phyloP scores from a whole-genome alignment of 192 early-diverging fungal genomes.

The Backusella luteola region DNA sequence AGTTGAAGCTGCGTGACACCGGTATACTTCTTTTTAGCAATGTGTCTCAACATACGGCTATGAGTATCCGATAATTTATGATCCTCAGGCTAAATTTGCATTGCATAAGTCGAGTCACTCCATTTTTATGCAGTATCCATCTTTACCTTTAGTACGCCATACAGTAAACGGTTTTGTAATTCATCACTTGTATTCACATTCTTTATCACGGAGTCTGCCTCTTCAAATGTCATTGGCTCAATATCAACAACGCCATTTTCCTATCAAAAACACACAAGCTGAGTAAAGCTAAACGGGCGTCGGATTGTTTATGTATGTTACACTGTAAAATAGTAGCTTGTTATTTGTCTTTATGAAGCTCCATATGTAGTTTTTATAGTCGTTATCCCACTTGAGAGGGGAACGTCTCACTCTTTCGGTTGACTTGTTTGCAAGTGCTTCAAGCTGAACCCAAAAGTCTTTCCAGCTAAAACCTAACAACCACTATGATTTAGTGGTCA shows the following conservation, averaged over 20 bases:
- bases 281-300: background rate
- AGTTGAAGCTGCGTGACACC: background rate
- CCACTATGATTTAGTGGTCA: background rate
- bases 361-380: background rate
- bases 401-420: background rate
- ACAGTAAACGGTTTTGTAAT: background rate
- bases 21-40: background rate
- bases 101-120: background rate
- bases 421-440: background rate
- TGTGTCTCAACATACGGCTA: background rate
- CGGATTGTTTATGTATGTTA: background rate
- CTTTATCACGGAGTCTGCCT: background rate
- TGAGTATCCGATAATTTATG: background rate
- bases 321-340: background rate
- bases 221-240: background rate
- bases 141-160: background rate
- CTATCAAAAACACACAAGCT: background rate
- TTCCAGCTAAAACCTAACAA: background rate
- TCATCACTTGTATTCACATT: background rate
- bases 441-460: background rate
- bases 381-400: background rate
- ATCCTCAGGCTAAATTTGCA: background rate
- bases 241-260: background rate
- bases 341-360: background rate
- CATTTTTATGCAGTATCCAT: background rate